Percentiles rank a stretch among this genome's conserved stretches.
phyloP scores from a whole-genome alignment of 176 grass and related monocot genomes.

The Musa itinerans region DNA sequence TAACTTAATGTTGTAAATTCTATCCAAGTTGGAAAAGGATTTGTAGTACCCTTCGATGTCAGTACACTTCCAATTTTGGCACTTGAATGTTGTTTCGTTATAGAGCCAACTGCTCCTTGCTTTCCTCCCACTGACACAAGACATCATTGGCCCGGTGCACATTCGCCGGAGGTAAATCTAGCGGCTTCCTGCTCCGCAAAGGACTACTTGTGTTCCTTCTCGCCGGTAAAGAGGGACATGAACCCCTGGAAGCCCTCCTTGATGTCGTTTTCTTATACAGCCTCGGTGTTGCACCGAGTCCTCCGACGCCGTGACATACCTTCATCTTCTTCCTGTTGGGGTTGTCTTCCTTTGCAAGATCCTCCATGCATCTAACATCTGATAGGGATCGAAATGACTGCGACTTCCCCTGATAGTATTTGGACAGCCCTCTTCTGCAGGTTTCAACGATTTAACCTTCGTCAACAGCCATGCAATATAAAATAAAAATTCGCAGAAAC shows the following conservation, averaged over 20 bases:
- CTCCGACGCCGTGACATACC: background rate
- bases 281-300: background rate
- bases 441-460: background rate
- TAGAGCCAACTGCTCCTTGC: no score
- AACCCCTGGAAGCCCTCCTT: background rate
- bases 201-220: background rate
- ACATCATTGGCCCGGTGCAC: background rate
- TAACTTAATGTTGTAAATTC: no score
- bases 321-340: background rate
- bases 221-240: background rate
- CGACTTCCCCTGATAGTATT: background rate
- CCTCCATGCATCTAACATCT: constrained; percentile 3
- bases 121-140: no score
- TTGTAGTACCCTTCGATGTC: no score
- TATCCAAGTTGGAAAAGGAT: no score
- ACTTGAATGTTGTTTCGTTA: no score
- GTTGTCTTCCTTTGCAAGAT: constrained; percentile 5
- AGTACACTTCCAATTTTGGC: no score
- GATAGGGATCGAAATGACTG: constrained; percentile 5
- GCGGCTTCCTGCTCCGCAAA: background rate
- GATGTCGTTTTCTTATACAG: background rate
- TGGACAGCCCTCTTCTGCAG: constrained; percentile 9
- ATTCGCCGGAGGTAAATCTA: background rate
- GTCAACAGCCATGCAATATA: no score
- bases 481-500: no score